Evolutionary conservation across 2,329 filamentous ascomycete species (phyloP).

Genomic region (Leptographium procerum): DNA sequence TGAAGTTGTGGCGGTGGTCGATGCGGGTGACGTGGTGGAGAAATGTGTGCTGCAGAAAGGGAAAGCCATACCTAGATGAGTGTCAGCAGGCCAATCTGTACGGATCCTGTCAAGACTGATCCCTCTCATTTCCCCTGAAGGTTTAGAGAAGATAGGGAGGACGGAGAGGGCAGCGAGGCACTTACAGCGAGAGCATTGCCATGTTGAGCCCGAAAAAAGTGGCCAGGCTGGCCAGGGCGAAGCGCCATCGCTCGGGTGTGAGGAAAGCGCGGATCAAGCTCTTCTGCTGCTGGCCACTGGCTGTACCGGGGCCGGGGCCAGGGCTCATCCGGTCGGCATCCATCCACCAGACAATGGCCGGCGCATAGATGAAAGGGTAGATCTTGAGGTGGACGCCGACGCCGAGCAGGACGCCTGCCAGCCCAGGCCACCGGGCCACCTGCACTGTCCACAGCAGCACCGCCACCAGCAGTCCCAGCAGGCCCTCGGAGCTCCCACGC

Average conservation of each 20-base stretch:
- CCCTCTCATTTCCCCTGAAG: too few relatives aligned
- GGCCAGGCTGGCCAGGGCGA: constrained; percentile 53
- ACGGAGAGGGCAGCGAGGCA: background rate
- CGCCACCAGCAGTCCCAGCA: constrained; percentile 76
- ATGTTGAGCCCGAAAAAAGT: constrained; percentile 67
- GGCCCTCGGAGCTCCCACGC: constrained; percentile 81
- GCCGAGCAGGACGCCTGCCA: constrained; percentile 69
- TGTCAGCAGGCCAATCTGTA: constrained; percentile 4
- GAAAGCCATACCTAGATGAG: constrained; percentile 56
- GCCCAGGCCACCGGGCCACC: constrained; percentile 43
- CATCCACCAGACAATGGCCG: constrained; percentile 71
- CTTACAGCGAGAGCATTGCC: constrained; percentile 66
- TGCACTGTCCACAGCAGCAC: constrained; percentile 69
- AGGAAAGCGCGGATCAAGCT: constrained; percentile 31
- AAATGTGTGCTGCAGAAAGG: constrained; percentile 83
- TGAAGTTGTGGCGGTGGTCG: constrained; percentile 98
- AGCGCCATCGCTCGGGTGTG: constrained; percentile 41
- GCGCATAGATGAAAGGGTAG: constrained; percentile 92
- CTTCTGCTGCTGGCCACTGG: background rate
- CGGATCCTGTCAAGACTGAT: too few relatives aligned
- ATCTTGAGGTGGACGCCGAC: constrained; percentile 95
- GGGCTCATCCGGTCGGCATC: constrained; percentile 38
- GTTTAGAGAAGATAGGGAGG: too few relatives aligned
- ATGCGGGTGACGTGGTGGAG: constrained; percentile 86
- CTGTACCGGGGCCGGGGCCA: constrained; percentile 2